Base-by-base conservation (phyloP, 371 early-diverging fungal genomes). In the Mucor racemosus region DNA sequence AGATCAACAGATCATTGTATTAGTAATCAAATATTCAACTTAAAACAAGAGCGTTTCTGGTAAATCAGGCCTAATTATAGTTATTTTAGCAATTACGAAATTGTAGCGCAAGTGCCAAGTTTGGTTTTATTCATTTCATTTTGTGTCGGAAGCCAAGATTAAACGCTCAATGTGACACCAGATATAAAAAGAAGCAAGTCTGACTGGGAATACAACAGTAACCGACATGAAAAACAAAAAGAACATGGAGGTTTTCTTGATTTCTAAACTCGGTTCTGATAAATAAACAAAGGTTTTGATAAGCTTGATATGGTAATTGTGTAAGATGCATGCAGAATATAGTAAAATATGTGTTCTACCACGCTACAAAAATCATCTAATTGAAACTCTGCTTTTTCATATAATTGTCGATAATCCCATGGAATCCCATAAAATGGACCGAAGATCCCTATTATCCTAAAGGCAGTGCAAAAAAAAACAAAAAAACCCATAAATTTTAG, bases 201-300 rank as follows among this genome's bases (percentile, higher is more conserved):
- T 44, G 44, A 44, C 44, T 44, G 44, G 44, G 44, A 44, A 44
- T 44, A 17, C 44, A 44, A 44, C 44, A n/a, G 44, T 44, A 44
- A 44, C 17, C 17, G 3, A 17, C 3, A 44, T 44, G 44, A 13
- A 40, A 40, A 44, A 44, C 6, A 44, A 17, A 17, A 15, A 44
- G 7, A 7, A 44, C n/a, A 15, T 17, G 14, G n/a, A 44, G 44
- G 8, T 44, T 44, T 17, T n/a, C 44, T 44, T 26, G 26, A 3
- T 1, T 26, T 1, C 26, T 42, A 15, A n/a, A 15, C 6, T 42
- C n/a, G 17, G 44, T 7, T 17, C 17, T 44, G 44, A 44, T 17
- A n/a, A n/a, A 44, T 42, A 42, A 6, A 42, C 6, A 14, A 14
- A 15, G 6, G n/a, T 40, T 13, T 42, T 1, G 17, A 44, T 44